Conservation (phyloP, 2,329 filamentous ascomycete genomes). For the Colletotrichum gloeosporioides region DNA sequence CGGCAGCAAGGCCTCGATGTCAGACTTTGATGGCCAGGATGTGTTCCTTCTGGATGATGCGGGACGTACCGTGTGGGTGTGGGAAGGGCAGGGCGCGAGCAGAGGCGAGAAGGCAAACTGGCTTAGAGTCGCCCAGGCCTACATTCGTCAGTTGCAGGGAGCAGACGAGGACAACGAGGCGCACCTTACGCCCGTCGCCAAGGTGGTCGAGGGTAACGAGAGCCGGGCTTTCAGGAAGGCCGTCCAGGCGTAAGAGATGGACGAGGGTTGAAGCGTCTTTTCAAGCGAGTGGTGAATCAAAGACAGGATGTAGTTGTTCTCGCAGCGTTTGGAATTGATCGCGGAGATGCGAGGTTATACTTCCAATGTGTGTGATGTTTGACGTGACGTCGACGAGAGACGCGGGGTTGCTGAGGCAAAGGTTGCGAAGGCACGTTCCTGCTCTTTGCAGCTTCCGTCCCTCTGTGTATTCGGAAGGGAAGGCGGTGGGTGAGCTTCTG, state of each 20-base stretch:
- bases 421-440: neutral
- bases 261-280: neutral
- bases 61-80: slow-evolving; percentile 67
- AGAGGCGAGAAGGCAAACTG: slow-evolving; percentile 63
- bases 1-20: slow-evolving; percentile 44
- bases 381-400: neutral
- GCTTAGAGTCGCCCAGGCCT: slow-evolving; percentile 64
- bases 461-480: neutral
- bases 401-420: neutral
- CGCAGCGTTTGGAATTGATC: neutral
- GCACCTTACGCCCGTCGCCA: slow-evolving; percentile 57
- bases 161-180: slow-evolving; percentile 35
- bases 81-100: slow-evolving; percentile 67
- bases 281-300: neutral
- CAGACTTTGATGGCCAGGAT: slow-evolving; percentile 63
- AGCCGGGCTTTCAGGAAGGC: slow-evolving; percentile 56
- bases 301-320: neutral
- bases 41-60: slow-evolving; percentile 67
- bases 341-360: neutral
- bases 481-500: neutral
- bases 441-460: neutral
- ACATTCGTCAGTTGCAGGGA: slow-evolving; percentile 48
- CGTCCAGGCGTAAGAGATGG: slow-evolving; percentile 35
- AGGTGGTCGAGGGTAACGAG: slow-evolving; percentile 63
- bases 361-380: neutral